These are phyloP conservation scores for Pestalotiopsis sp. DNA, from an alignment of 2,329 filamentous ascomycete species.

Conservation along the genomic window DNA sequence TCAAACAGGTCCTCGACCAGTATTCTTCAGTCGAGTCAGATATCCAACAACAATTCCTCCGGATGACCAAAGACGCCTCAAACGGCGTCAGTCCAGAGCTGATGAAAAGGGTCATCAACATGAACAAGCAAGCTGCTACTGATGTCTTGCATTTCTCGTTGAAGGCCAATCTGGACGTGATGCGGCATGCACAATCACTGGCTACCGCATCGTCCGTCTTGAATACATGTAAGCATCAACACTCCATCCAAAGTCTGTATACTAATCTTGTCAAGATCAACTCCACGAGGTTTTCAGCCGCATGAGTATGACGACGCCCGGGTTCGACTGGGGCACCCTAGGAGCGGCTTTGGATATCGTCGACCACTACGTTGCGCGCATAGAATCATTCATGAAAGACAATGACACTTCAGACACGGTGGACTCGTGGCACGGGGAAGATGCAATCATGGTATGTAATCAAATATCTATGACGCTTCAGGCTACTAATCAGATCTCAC, in stretches of 20 bases:
- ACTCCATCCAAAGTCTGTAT: neutral
- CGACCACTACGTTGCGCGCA: constrained; percentile 44
- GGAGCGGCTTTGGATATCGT: constrained; percentile 45
- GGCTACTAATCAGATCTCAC: neutral
- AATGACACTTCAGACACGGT: constrained; percentile 32
- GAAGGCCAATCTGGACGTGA: constrained; percentile 50
- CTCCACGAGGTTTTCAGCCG: constrained; percentile 52
- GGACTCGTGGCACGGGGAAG: constrained; percentile 42
- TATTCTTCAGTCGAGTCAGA: constrained; percentile 57
- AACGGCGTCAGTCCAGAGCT: constrained; percentile 39
- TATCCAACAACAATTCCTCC: constrained; percentile 55
- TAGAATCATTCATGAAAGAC: constrained; percentile 41
- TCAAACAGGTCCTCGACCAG: constrained; percentile 57
- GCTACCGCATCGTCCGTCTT: constrained; percentile 49
- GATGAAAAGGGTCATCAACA: constrained; percentile 48
- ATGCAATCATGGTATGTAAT: constrained; percentile 42
- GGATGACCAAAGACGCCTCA: constrained; percentile 44
- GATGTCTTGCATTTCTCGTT: constrained; percentile 52
- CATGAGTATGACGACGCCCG: constrained; percentile 41
- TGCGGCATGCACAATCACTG: constrained; percentile 46
- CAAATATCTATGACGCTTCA: neutral
- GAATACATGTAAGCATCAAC: constrained; percentile 38
- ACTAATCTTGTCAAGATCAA: constrained; percentile 36
- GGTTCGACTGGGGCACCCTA: constrained; percentile 51
- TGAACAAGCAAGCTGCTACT: constrained; percentile 53